A percentile compares a stretch with the other conserved stretches of the same genome.
phyloP scores from a whole-genome alignment of 257 asterid species.

The Scutellaria minor region DNA sequence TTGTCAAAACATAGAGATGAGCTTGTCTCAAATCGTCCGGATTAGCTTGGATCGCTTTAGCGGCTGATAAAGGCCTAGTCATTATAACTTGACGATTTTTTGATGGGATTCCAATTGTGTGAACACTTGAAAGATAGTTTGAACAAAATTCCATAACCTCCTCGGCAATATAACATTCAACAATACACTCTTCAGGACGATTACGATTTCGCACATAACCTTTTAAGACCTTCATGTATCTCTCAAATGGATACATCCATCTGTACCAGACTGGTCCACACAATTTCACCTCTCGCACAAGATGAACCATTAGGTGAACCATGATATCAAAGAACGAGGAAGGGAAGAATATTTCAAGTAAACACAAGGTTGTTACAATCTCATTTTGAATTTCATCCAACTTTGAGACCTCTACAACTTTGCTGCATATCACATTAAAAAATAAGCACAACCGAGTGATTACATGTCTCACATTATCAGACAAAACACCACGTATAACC shows the following conservation, averaged over 20 bases:
- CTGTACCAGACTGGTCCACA: no score
- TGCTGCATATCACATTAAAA: no score
- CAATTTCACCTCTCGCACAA: no score
- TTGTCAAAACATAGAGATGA: neutral
- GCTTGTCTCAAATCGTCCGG: neutral
- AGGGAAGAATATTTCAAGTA: neutral
- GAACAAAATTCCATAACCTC: neutral
- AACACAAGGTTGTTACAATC: neutral
- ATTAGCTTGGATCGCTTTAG: neutral
- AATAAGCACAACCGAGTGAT: no score
- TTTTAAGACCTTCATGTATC: neutral
- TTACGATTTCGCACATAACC: neutral
- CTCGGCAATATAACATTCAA: neutral
- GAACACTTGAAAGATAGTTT: neutral
- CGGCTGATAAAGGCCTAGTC: neutral
- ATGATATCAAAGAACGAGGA: neutral
- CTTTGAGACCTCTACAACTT: no score
- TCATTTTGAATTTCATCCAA: no score
- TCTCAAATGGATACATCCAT: neutral
- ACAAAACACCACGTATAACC: no score
- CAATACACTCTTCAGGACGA: neutral
- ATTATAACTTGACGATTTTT: rapidly evolving
- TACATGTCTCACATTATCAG: no score
- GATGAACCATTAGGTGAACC: neutral
- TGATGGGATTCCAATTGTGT: neutral